Conservation (phyloP, 257 asterid species). For the Forsythia suspensa region DNA sequence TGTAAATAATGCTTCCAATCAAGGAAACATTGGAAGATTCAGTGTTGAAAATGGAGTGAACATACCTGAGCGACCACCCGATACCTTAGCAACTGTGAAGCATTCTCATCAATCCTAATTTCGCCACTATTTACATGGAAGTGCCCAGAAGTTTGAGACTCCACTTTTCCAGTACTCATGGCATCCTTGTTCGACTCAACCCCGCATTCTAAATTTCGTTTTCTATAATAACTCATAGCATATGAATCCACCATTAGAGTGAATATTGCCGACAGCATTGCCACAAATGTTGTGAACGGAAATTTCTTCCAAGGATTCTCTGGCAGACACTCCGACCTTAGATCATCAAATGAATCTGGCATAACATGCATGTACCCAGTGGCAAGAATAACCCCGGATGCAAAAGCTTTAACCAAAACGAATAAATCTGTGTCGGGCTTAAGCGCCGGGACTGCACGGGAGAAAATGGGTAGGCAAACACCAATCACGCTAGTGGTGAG, state of each 20-base stretch:
- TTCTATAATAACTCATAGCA: constrained; percentile 36
- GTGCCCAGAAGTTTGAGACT: constrained; percentile 21
- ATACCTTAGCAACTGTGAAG: constrained; percentile 22
- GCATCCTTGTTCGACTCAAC: background rate
- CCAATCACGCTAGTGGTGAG: constrained; percentile 38
- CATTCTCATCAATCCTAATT: background rate
- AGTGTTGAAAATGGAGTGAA: background rate
- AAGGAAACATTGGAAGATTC: too few relatives aligned
- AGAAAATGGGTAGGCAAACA: constrained; percentile 33
- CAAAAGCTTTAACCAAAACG: constrained; percentile 42
- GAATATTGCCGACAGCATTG: constrained; percentile 38
- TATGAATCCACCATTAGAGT: constrained; percentile 43
- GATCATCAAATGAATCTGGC: constrained; percentile 40
- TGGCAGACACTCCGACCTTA: constrained; percentile 37
- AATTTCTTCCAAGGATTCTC: constrained; percentile 39
- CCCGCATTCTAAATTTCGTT: background rate
- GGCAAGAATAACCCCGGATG: constrained; percentile 43
- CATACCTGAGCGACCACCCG: constrained; percentile 29
- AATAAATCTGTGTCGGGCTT: constrained; percentile 32
- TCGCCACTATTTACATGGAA: constrained; percentile 8
- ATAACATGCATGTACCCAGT: constrained; percentile 50
- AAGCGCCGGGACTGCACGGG: constrained; percentile 26
- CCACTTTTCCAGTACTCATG: background rate
- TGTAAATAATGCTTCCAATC: background rate
- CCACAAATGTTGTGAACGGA: constrained; percentile 42